phyloP scores from a whole-genome alignment of 768 basidiomycete species.

The Panaeolus papilionaceus region DNA sequence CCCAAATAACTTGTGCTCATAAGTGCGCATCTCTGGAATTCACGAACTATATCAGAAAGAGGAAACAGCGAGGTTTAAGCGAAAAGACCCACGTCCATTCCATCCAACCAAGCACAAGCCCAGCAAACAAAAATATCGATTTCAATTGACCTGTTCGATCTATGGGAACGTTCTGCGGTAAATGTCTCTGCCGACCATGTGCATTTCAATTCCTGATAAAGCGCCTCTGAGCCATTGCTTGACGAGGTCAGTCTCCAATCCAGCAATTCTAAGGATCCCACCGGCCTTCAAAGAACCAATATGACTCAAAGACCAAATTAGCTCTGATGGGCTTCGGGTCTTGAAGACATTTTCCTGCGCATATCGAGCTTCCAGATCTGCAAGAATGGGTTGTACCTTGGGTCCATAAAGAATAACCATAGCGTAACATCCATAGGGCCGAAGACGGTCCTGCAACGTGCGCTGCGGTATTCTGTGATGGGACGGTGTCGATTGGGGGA shows the following conservation, averaged over 20 bases:
- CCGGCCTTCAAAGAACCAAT: conserved; percentile 50
- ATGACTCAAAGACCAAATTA: conserved; percentile 85
- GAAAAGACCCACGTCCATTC: conserved; percentile 9
- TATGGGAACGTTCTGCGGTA: conserved; percentile 69
- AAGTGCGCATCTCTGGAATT: background rate
- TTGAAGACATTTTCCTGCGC: conserved; percentile 67
- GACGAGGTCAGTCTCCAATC: conserved; percentile 76
- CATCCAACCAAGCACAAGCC: background rate
- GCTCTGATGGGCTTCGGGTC: conserved; percentile 57
- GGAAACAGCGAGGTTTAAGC: conserved; percentile 11
- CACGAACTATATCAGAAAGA: background rate
- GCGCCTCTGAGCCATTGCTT: conserved; percentile 69
- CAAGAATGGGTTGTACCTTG: conserved; percentile 51
- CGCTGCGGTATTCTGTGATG: conserved; percentile 44
- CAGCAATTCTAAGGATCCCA: conserved; percentile 76
- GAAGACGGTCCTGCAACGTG: conserved; percentile 63
- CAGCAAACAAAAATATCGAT: conserved; percentile 2
- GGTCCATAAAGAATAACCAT: conserved; percentile 85
- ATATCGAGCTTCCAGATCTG: conserved; percentile 55
- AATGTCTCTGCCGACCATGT: conserved; percentile 64
- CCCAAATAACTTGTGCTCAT: background rate
- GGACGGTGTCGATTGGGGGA: conserved; percentile 11
- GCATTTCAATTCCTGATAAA: conserved; percentile 53
- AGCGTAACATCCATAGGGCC: conserved; percentile 91
- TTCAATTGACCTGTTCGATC: conserved; percentile 5